These are phyloP conservation scores for Penicillium psychrosexuale DNA, from an alignment of 2,329 filamentous ascomycete species.

Conservation along the genomic window DNA sequence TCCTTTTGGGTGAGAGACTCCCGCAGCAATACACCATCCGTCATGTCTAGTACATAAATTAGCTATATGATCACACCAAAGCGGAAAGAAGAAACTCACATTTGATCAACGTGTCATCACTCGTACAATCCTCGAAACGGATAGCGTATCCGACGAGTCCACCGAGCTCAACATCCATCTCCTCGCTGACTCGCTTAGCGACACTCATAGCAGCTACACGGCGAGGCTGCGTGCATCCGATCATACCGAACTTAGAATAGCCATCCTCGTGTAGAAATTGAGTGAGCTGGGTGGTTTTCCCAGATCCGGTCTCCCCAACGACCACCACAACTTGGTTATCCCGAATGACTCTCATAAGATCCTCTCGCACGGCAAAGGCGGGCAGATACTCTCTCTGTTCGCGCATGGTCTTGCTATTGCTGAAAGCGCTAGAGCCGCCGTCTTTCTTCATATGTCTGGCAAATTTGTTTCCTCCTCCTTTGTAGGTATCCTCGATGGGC, in stretches of 20 bases:
- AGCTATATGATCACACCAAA: slow-evolving; percentile 1
- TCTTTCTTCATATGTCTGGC: slow-evolving; percentile 84
- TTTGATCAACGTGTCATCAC: slow-evolving; percentile 91
- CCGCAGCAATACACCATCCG: slow-evolving; percentile 87
- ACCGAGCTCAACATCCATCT: slow-evolving; percentile 93
- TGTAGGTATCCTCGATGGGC: slow-evolving; percentile 67
- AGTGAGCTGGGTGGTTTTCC: slow-evolving; percentile 95
- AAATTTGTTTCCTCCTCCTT: slow-evolving; percentile 69
- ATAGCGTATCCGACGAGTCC: slow-evolving; percentile 92
- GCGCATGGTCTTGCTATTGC: slow-evolving; percentile 80
- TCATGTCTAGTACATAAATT: slow-evolving; percentile 65
- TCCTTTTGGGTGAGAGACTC: slow-evolving; percentile 92
- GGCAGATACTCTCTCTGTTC: slow-evolving; percentile 93
- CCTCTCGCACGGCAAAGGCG: slow-evolving; percentile 93
- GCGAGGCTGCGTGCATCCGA: slow-evolving; percentile 92
- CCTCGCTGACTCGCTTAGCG: slow-evolving; percentile 94
- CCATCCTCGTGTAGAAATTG: slow-evolving; percentile 96
- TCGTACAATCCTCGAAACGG: slow-evolving; percentile 97
- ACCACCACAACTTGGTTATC: slow-evolving; percentile 98
- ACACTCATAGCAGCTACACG: slow-evolving; percentile 99
- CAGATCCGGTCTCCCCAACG: slow-evolving; percentile 93
- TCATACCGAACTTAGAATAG: slow-evolving; percentile 81
- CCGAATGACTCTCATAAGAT: slow-evolving; percentile 82
- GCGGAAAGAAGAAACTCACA: slow-evolving; percentile 47
- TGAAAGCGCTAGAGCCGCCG: slow-evolving; percentile 82